Percentiles rank a stretch among this genome's conserved stretches.
phyloP scores from a whole-genome alignment of 2,329 filamentous ascomycete species.

The Ascochyta koolunga region DNA sequence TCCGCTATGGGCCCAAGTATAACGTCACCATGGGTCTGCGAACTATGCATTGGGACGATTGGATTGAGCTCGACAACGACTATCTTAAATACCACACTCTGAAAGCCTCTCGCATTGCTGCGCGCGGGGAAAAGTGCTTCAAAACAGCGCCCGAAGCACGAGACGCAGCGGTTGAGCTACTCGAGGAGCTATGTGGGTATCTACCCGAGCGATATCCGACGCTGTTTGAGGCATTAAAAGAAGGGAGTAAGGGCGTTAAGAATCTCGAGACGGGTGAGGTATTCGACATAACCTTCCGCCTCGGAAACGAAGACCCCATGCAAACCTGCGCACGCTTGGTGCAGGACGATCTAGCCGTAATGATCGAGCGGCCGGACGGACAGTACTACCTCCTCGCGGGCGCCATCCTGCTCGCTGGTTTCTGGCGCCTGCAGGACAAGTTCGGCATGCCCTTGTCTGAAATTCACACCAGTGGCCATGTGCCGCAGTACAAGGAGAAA shows the following conservation, averaged over 20 bases:
- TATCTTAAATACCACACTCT: constrained; percentile 74
- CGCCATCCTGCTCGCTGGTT: constrained; percentile 76
- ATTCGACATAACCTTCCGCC: constrained; percentile 68
- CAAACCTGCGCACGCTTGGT: constrained; percentile 72
- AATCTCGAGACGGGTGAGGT: constrained; percentile 74
- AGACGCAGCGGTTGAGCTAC: constrained; percentile 74
- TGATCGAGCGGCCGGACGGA: constrained; percentile 77
- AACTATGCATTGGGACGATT: constrained; percentile 72
- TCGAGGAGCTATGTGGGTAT: constrained; percentile 74
- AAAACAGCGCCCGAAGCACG: constrained; percentile 72
- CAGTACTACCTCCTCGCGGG: constrained; percentile 83
- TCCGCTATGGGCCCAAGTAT: constrained; percentile 78
- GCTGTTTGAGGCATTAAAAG: constrained; percentile 66
- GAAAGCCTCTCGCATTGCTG: constrained; percentile 70
- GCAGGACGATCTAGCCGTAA: constrained; percentile 83
- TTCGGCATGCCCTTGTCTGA: constrained; percentile 78
- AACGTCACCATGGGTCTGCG: constrained; percentile 78
- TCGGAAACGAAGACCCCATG: constrained; percentile 73
- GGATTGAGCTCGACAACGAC: constrained; percentile 86
- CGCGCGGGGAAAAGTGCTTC: constrained; percentile 71
- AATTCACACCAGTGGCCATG: constrained; percentile 79
- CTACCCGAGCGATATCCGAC: constrained; percentile 76
- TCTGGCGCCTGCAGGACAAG: constrained; percentile 84
- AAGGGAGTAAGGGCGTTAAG: constrained; percentile 62
- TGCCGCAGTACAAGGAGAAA: constrained; percentile 74